A percentile compares a stretch with the other conserved stretches of the same genome.
Conservation (phyloP, 257 asterid genomes). For the Cordia subcordata region DNA sequence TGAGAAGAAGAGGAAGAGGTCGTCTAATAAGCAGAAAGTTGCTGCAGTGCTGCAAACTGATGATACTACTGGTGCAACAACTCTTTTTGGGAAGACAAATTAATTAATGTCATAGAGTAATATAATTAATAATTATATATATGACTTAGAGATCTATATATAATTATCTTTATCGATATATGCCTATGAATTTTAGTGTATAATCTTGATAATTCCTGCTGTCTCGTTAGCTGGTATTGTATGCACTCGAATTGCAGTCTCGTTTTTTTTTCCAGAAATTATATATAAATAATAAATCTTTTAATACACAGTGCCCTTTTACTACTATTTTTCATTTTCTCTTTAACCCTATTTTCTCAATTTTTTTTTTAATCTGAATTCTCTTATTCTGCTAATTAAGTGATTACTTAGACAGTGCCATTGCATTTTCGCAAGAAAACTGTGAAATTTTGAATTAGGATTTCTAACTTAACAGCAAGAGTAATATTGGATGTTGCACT, state of each 20-base stretch:
- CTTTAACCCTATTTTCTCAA: background rate
- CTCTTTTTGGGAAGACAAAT: background rate
- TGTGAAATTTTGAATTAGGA: background rate
- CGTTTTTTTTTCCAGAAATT: background rate
- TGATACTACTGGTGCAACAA: slow-evolving; percentile 6
- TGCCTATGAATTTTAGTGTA: too few species aligned
- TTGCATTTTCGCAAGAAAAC: background rate
- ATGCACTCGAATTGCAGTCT: too few species aligned
- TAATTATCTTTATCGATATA: too few species aligned
- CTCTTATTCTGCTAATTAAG: background rate
- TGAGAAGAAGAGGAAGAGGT: slow-evolving; percentile 34
- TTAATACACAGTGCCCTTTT: background rate
- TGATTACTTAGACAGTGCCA: background rate
- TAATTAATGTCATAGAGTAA: too few species aligned
- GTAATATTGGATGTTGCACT: background rate
- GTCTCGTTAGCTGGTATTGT: background rate
- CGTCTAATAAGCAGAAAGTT: background rate
- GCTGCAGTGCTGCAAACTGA: background rate
- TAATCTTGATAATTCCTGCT: background rate
- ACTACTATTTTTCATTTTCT: background rate
- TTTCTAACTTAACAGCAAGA: background rate
- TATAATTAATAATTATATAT: too few species aligned
- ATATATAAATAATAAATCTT: too few species aligned
- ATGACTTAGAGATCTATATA: background rate
- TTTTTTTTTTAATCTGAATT: background rate